These are phyloP conservation scores for Penium margaritaceum DNA, from an alignment of 139 green algal species.

Conservation along the genomic window DNA sequence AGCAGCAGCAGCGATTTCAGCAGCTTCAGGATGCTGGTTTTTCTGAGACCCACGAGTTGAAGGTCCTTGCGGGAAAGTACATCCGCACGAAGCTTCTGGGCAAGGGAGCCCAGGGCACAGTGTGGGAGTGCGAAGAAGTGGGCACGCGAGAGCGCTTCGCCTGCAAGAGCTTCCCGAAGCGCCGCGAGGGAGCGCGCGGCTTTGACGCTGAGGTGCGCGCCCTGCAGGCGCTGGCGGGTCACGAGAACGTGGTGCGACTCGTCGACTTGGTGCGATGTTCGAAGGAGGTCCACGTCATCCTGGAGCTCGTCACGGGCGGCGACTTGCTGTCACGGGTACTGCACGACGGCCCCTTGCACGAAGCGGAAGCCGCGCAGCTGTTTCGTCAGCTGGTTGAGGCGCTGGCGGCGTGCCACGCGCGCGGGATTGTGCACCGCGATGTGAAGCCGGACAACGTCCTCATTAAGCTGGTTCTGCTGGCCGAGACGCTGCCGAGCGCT, in stretches of 20 bases:
- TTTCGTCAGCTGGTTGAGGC: constrained; percentile 32
- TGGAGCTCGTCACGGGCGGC: constrained; percentile 72
- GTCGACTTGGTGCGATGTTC: constrained; percentile 13
- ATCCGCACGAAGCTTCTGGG: background rate
- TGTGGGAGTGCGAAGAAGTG: constrained; percentile 7
- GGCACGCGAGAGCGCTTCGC: background rate
- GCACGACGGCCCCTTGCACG: background rate
- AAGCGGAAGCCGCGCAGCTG: constrained; percentile 23
- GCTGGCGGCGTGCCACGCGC: constrained; percentile 56
- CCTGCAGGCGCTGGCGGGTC: constrained; percentile 5
- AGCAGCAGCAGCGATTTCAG: too few species aligned
- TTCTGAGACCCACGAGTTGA: too few species aligned
- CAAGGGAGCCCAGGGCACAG: constrained; percentile 3
- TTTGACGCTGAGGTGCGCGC: constrained; percentile 3
- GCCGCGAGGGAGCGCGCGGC: background rate
- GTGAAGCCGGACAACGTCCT: constrained; percentile 78
- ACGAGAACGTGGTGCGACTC: constrained; percentile 35
- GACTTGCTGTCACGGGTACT: constrained; percentile 89
- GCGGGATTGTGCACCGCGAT: constrained; percentile 78
- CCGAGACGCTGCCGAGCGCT: background rate
- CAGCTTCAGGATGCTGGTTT: too few species aligned
- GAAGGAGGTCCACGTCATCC: constrained; percentile 19
- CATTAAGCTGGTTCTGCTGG: background rate
- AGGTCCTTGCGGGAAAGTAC: background rate
- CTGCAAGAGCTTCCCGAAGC: background rate